Base-by-base conservation (phyloP, 2,329 filamentous ascomycete genomes). In the Colletotrichum orchidophilum region DNA sequence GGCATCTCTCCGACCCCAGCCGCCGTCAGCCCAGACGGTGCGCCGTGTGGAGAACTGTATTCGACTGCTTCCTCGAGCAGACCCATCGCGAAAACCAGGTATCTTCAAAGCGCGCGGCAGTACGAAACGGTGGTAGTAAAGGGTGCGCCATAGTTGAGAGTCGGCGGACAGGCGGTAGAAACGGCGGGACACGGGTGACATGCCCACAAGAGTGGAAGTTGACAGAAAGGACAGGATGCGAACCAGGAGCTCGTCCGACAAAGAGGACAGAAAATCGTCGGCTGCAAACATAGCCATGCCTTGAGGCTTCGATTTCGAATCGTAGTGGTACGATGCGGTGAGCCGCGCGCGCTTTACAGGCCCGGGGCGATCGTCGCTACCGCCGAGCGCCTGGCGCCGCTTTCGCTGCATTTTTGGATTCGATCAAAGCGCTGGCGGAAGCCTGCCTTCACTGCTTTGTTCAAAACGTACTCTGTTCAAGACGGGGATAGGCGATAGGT, bases 101-200 rank as follows among this genome's bases (percentile, higher is more conserved):
- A 96, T 91, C 69, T 93, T 90, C 75, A 93, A 87, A 42, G 93
- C 93, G 77, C 95, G 90, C 49, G 94, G 95, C 42, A 93, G 88
- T 33, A 98, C 94, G 81, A 97, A 98, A 73, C 93, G 91, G 29
- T 90, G 87, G 82, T 97, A 97, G 82, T 97, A 99, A 60, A 94
- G 89, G 15, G 88, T 88, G 80, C 96, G 96, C 96, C 96, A 99
- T 67, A 98, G 84, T 79, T 98, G 94, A 0, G 93, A 92, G 80
- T 98, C 96, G 65, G 88, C 87, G 8, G 94, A 88, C 21, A 98
- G 87, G 49, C 86, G 86, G 75, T 91, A 86, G 77, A 97, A 93
- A 70, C 93, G 94, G 64, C 84, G 90, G 2, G 94, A 98, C n/a
- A 95, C 86, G 65, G 90, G 84, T 6, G 86, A 83, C 42, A 88